A percentile compares a stretch with the other conserved stretches of the same genome.
phyloP scores from a whole-genome alignment of 2,329 filamentous ascomycete species.

The Colletotrichum sp. region DNA sequence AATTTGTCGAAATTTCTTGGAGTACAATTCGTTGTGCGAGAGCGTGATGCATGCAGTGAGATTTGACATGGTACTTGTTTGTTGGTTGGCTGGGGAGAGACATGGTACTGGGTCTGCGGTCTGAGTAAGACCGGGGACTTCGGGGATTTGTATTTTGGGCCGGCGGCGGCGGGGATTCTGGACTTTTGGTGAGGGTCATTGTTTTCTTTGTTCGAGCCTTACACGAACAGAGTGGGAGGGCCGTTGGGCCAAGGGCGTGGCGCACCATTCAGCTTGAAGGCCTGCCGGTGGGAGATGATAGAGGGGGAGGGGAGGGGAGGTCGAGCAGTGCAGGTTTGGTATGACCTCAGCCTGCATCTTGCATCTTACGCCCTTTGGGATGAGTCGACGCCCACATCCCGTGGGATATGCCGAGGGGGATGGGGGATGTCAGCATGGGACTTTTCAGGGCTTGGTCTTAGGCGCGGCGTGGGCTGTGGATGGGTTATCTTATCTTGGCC shows the following conservation, averaged over 20 bases:
- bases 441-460: neutral
- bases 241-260: neutral
- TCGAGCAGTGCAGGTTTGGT: neutral
- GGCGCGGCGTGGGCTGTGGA: rapidly evolving
- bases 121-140: neutral
- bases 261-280: neutral
- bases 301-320: too few relatives aligned
- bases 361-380: neutral
- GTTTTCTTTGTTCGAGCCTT: neutral
- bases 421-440: neutral
- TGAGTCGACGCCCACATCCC: neutral
- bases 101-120: neutral
- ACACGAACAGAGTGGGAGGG: neutral
- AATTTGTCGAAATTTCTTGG: neutral
- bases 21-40: neutral
- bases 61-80: neutral
- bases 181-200: neutral
- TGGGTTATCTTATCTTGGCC: neutral
- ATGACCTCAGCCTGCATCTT: neutral
- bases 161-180: neutral
- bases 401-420: neutral
- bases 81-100: neutral
- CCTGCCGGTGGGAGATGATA: neutral
- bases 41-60: neutral
- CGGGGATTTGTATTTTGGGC: neutral